Percentiles rank a stretch among this genome's conserved stretches.
These are phyloP conservation scores for Aureobasidium namibiae DNA, from an alignment of 2,329 filamentous ascomycete species.

Conservation along the genomic window DNA sequence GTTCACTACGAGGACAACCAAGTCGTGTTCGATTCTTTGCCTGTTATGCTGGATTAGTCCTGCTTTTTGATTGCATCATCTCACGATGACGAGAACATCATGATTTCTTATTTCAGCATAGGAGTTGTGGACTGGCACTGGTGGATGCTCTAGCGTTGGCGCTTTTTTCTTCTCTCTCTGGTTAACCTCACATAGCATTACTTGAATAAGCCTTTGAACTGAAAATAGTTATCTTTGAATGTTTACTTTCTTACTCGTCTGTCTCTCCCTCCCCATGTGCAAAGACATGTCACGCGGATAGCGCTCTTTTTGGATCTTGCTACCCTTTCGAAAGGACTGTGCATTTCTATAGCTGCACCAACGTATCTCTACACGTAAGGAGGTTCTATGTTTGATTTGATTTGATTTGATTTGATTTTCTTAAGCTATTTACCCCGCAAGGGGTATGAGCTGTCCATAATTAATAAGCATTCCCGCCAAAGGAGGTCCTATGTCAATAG, in stretches of 20 bases:
- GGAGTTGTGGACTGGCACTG: neutral
- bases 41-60: constrained; percentile 28
- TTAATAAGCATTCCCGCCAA: too few species aligned
- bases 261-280: neutral
- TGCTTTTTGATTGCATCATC: neutral
- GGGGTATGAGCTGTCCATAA: too few species aligned
- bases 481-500: too few species aligned
- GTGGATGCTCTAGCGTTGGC: neutral
- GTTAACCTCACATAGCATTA: neutral
- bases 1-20: constrained; percentile 56
- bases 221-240: neutral
- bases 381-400: too few species aligned
- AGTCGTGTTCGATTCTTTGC: constrained; percentile 52
- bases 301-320: neutral
- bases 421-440: too few species aligned
- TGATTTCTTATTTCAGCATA: neutral
- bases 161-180: neutral
- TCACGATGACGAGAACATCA: neutral
- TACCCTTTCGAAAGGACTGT: neutral
- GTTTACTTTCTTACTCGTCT: neutral
- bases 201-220: neutral
- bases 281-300: neutral
- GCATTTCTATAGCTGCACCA: neutral
- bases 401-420: too few species aligned
- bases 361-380: too few species aligned